Percentiles rank a stretch among this genome's conserved stretches.
Conservation (phyloP, 495 filamentous ascomycete species). For the Clohesyomyces aquaticus region DNA sequence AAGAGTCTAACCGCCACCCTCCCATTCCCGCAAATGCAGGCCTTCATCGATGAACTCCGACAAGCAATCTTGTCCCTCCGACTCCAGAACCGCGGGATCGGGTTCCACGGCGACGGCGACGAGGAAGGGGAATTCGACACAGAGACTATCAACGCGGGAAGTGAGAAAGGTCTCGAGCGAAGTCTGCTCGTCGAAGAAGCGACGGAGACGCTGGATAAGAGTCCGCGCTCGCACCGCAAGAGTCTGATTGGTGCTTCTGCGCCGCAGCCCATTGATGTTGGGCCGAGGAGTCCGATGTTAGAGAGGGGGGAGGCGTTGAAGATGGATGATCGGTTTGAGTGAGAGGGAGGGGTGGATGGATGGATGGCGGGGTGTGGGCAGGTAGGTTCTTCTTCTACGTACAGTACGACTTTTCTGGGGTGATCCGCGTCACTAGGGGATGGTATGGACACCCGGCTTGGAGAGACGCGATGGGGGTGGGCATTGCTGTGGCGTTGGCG, state of each 20-base stretch:
- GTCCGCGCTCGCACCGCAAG: constrained; percentile 41
- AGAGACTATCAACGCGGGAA: too few relatives aligned
- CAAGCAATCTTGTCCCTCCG: constrained; percentile 33
- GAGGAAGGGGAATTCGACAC: constrained; percentile 33
- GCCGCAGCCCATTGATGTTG: constrained; percentile 35
- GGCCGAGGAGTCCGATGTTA: constrained; percentile 27
- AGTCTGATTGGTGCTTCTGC: constrained; percentile 38
- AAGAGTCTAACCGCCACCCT: constrained; percentile 54
- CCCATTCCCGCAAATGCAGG: constrained; percentile 59
- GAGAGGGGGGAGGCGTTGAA: constrained; percentile 22
- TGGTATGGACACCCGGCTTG: too few relatives aligned
- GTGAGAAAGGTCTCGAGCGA: too few relatives aligned
- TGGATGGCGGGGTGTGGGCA: too few relatives aligned
- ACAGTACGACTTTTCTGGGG: too few relatives aligned
- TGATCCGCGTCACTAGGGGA: too few relatives aligned
- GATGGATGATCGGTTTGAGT: constrained; percentile 33
- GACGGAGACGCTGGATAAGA: constrained; percentile 36
- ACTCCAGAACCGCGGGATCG: constrained; percentile 12
- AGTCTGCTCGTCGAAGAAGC: constrained; percentile 35
- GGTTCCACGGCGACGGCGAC: constrained; percentile 27
- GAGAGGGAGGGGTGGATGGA: too few relatives aligned
- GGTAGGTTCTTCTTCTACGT: too few relatives aligned
- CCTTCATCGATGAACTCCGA: constrained; percentile 62
- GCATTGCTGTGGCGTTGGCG: not conserved
- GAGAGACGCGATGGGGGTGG: too few relatives aligned